Conservation (phyloP, 305 asterid species). For the Ajuga reptans region DNA sequence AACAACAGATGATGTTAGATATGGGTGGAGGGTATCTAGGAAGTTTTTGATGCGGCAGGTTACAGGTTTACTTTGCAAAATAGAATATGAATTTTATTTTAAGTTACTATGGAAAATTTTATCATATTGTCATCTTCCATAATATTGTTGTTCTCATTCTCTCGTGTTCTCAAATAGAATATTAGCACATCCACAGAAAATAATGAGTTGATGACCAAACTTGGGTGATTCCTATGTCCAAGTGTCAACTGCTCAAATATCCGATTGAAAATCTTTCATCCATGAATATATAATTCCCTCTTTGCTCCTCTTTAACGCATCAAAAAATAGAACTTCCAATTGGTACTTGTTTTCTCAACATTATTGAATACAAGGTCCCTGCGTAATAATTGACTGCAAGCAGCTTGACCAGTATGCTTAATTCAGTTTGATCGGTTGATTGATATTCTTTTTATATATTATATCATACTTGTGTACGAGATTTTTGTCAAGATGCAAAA, state of each 20-base stretch:
- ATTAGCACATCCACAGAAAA: neutral
- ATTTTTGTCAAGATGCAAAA: neutral
- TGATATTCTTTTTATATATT: neutral
- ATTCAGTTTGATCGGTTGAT: too few species aligned
- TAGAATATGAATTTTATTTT: too few species aligned
- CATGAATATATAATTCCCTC: neutral
- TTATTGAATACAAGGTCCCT: neutral
- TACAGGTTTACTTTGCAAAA: too few species aligned
- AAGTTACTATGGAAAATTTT: neutral
- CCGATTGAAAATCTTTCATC: neutral
- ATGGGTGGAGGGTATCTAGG: too few species aligned
- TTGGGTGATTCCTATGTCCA: neutral
- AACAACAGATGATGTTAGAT: too few species aligned
- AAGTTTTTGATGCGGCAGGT: too few species aligned
- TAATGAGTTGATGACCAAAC: neutral
- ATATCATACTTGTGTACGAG: neutral
- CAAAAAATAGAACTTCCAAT: neutral
- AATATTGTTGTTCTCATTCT: neutral
- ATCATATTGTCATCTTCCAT: neutral
- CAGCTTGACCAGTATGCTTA: neutral
- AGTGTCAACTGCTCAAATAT: neutral
- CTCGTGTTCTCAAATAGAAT: neutral
- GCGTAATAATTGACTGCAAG: neutral
- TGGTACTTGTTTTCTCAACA: neutral
- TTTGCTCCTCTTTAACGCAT: neutral